Percentiles rank a stretch among this genome's conserved stretches.
phyloP scores from a whole-genome alignment of 2,329 filamentous ascomycete species.

The Acephala macrosclerotiorum region DNA sequence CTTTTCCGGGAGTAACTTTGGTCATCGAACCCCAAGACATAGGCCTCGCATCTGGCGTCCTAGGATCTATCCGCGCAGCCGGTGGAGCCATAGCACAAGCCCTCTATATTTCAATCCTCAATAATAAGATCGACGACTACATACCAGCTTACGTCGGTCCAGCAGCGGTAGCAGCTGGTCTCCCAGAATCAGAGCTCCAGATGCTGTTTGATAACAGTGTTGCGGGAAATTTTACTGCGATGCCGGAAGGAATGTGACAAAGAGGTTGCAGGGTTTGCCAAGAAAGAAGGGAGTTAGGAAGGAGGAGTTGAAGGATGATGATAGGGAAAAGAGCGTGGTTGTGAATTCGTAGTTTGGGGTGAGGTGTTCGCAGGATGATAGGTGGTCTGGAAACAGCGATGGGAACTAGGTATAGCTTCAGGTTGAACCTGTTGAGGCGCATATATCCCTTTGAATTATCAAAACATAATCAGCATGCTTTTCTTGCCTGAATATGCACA shows the following conservation, averaged over 20 bases:
- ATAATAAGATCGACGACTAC: constrained; percentile 44
- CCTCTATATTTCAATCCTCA: constrained; percentile 46
- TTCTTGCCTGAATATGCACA: too few relatives aligned
- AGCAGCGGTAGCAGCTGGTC: constrained; percentile 47
- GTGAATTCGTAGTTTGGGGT: background rate
- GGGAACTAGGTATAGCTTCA: too few relatives aligned
- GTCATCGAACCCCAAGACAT: constrained; percentile 47
- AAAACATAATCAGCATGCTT: too few relatives aligned
- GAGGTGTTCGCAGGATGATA: background rate
- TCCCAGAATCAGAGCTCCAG: constrained; percentile 46
- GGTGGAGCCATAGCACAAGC: constrained; percentile 46
- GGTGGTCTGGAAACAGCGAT: too few relatives aligned
- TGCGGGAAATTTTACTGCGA: constrained; percentile 40
- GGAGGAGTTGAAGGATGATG: background rate
- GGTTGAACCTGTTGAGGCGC: too few relatives aligned
- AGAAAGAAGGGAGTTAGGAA: background rate
- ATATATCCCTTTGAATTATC: too few relatives aligned
- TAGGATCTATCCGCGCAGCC: constrained; percentile 47
- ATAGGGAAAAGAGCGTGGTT: too few relatives aligned
- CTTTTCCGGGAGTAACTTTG: constrained; percentile 47
- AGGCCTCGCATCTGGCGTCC: constrained; percentile 47
- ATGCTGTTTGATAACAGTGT: constrained; percentile 46
- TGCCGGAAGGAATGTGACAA: constrained; percentile 44
- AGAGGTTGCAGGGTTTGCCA: background rate
- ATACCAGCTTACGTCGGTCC: constrained; percentile 44